Percentiles rank a stretch among this genome's conserved stretches.
Conservation (phyloP, 2,329 filamentous ascomycete species). For the Pestalotiopsis sp. region DNA sequence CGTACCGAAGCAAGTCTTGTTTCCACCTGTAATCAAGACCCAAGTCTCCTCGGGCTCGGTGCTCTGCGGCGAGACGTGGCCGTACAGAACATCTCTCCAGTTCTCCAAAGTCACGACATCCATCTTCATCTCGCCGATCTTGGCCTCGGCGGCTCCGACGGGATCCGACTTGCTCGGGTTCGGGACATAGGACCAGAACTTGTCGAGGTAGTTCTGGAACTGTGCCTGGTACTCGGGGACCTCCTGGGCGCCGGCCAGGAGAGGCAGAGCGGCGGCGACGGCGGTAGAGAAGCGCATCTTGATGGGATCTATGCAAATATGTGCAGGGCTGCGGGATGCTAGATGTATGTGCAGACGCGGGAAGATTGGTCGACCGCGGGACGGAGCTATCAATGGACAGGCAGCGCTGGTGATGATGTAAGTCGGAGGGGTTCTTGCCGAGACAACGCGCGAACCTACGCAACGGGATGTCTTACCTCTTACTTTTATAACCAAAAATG, state of each 20-base stretch:
- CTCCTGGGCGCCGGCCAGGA: slow-evolving; percentile 55
- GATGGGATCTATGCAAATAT: slow-evolving; percentile 16
- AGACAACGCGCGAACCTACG: neutral
- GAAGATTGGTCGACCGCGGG: slow-evolving; percentile 4
- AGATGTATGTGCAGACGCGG: slow-evolving; percentile 13
- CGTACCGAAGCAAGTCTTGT: slow-evolving; percentile 75
- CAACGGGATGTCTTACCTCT: neutral
- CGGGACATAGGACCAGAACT: slow-evolving; percentile 55
- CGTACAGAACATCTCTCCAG: slow-evolving; percentile 71
- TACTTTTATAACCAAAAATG: neutral
- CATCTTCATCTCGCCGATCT: slow-evolving; percentile 53
- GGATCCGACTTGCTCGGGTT: slow-evolving; percentile 45
- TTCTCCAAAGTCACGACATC: slow-evolving; percentile 66
- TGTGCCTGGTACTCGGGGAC: slow-evolving; percentile 63
- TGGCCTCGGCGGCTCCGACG: slow-evolving; percentile 49
- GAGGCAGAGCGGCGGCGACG: slow-evolving; percentile 54
- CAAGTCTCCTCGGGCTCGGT: slow-evolving; percentile 75
- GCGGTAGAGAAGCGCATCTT: slow-evolving; percentile 62
- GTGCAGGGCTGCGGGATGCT: neutral
- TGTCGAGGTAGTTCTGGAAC: slow-evolving; percentile 63
- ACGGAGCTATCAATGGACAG: slow-evolving; percentile 15
- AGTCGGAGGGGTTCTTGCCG: slow-evolving; percentile 9
- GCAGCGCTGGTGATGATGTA: slow-evolving; percentile 12
- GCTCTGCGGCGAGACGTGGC: slow-evolving; percentile 59
- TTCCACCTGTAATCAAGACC: slow-evolving; percentile 73